Evolutionary conservation across 495 filamentous ascomycete genomes (phyloP), one percentile per base, ranked within the genome.

Genomic region (Letharia lupina): DNA sequence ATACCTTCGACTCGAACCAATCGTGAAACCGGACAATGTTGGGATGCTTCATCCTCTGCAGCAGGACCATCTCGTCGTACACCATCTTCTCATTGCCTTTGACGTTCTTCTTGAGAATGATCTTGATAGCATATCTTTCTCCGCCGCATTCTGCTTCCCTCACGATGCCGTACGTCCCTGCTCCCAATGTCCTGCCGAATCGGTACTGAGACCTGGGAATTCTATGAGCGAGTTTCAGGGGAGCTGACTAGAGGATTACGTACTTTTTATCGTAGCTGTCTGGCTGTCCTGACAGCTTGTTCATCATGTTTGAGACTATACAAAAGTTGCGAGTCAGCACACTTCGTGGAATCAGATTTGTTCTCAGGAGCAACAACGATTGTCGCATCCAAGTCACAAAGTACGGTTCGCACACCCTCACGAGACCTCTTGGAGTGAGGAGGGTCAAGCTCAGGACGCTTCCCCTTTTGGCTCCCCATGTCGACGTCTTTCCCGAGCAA

Each of bases 21-120:
- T 99, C 94, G 70, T 93, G 89, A 73, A 99, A 99, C 67, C 89
- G 87, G 76, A 99, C 95, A 73, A 99, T 99, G 77, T 98, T 90
- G 39, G 91, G 90, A 75, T 99, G 95, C 69, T 93, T 83, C 70
- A 99, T 84, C 45, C 83, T 80, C 78, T 96, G 91, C 69, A 99
- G 81, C 84, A 99, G 88, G 64, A 91, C 84, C 71, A 99, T 82
- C 79, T 99, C 94, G 78, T 98, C 95, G 73, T 95, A 92, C 40
- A 99, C 94, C 94, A 99, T 99, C 73, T 86, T 85, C 78, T 99
- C 94, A 70, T 98, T 98, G 63, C 94, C 95, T 67, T 91, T 91
- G 72, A 99, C 94, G 79, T 96, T 97, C 79, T 96, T 97, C 86
- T 99, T 99, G 70, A 99, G 81, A 74, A 99, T 99, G 74, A 99